phyloP scores from a whole-genome alignment of 2,329 filamentous ascomycete species.

The Sordariomycetes sp. region DNA sequence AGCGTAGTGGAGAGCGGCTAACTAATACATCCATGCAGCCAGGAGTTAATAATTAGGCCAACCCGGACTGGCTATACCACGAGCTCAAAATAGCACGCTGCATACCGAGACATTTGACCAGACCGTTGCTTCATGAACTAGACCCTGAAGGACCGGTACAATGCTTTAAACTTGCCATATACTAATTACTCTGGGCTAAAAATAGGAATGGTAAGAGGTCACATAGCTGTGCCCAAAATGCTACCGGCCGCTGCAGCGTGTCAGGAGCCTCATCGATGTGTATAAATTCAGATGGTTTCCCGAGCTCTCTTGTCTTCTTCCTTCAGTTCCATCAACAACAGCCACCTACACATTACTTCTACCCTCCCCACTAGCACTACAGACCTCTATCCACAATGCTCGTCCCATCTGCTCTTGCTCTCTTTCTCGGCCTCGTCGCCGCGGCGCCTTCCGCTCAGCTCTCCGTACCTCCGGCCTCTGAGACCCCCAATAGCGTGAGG shows the following conservation, averaged over 20 bases:
- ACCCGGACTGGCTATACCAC: background rate
- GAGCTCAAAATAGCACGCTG: too few species aligned
- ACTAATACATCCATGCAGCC: too few species aligned
- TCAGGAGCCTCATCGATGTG: background rate
- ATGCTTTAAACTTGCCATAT: background rate
- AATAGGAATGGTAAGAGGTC: background rate
- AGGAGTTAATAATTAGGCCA: too few species aligned
- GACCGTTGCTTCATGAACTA: too few species aligned
- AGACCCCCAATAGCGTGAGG: conserved; percentile 22
- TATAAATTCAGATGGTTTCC: background rate
- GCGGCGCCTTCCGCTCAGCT: conserved; percentile 19
- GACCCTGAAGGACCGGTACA: background rate
- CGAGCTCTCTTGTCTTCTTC: background rate
- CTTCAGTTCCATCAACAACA: background rate
- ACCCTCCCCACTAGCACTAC: background rate
- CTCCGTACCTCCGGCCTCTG: conserved; percentile 31
- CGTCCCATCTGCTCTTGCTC: background rate
- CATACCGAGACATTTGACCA: too few species aligned
- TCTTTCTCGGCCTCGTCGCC: conserved; percentile 6
- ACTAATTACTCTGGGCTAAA: background rate
- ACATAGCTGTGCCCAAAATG: background rate
- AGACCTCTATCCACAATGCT: background rate
- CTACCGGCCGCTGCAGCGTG: background rate
- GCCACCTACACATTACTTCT: background rate
- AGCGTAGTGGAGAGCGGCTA: too few species aligned